A percentile compares a stretch with the other conserved stretches of the same genome.
Conservation (phyloP, 345 rosid genomes). For the Heritiera fomes region DNA sequence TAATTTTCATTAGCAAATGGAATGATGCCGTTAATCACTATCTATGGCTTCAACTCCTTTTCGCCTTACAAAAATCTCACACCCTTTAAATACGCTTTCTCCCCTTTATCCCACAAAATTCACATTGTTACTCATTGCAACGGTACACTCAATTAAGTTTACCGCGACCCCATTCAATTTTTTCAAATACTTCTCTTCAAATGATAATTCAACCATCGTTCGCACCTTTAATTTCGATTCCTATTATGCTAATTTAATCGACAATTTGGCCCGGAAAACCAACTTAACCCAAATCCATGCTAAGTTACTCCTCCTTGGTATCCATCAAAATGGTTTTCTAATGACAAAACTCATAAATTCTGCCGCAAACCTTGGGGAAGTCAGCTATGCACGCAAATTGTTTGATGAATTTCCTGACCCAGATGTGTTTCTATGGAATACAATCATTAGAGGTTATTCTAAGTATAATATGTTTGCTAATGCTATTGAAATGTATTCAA, state of each 20-base stretch:
- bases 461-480: constrained; percentile 39
- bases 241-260: constrained; percentile 48
- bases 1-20: background rate
- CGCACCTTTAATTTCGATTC: constrained; percentile 32
- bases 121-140: background rate
- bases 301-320: constrained; percentile 41
- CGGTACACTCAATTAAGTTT: constrained; percentile 15
- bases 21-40: background rate
- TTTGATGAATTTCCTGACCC: constrained; percentile 61
- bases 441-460: constrained; percentile 56
- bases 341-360: constrained; percentile 44
- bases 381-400: constrained; percentile 50
- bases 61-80: background rate
- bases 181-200: constrained; percentile 15
- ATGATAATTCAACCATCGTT: background rate
- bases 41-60: constrained; percentile 7
- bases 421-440: constrained; percentile 61
- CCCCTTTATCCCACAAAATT: background rate
- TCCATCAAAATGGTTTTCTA: constrained; percentile 49
- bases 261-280: constrained; percentile 33
- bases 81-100: background rate
- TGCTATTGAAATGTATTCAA: constrained; percentile 50
- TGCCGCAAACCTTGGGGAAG: constrained; percentile 39
- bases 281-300: constrained; percentile 55
- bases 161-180: constrained; percentile 15